A percentile compares a stretch with the other conserved stretches of the same genome.
phyloP scores from a whole-genome alignment of 2,329 filamentous ascomycete species.

The Helicocarpus griseus region DNA sequence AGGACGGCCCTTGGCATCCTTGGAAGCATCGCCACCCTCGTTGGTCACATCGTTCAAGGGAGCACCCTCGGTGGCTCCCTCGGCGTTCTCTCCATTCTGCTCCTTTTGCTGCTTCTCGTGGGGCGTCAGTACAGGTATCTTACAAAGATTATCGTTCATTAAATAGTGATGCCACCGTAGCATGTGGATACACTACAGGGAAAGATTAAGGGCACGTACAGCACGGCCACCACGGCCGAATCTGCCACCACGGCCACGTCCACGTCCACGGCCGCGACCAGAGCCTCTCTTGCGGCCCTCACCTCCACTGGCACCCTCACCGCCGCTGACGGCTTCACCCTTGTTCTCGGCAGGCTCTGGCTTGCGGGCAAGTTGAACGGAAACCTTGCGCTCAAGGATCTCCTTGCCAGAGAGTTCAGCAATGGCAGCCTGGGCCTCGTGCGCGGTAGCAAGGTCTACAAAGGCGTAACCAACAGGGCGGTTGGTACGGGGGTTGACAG shows the following conservation, averaged over 20 bases:
- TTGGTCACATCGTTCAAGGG: slow-evolving; percentile 53
- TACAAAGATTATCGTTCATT: background rate
- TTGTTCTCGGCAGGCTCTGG: slow-evolving; percentile 77
- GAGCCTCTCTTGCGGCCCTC: slow-evolving; percentile 50
- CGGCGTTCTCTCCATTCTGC: slow-evolving; percentile 27
- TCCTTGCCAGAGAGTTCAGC: slow-evolving; percentile 92
- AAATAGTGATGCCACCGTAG: background rate
- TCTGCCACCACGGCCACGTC: slow-evolving; percentile 55
- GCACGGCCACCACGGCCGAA: slow-evolving; percentile 58
- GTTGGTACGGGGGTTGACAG: slow-evolving; percentile 97
- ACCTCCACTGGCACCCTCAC: slow-evolving; percentile 62
- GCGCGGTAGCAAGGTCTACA: slow-evolving; percentile 90
- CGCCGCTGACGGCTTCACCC: slow-evolving; percentile 58
- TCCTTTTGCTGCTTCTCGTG: slow-evolving; percentile 5
- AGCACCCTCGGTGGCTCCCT: slow-evolving; percentile 44
- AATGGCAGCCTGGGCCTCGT: slow-evolving; percentile 92
- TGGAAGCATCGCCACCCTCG: slow-evolving; percentile 22
- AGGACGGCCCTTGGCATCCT: slow-evolving; percentile 32
- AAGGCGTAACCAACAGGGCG: slow-evolving; percentile 98
- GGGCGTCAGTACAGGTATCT: slow-evolving; percentile 5
- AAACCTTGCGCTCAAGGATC: slow-evolving; percentile 97
- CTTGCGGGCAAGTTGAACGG: slow-evolving; percentile 96
- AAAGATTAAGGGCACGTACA: slow-evolving; percentile 35
- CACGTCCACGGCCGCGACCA: slow-evolving; percentile 51
- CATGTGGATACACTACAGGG: background rate